phyloP scores from a whole-genome alignment of 495 filamentous ascomycete species.

The Aspergillus haitiensis region DNA sequence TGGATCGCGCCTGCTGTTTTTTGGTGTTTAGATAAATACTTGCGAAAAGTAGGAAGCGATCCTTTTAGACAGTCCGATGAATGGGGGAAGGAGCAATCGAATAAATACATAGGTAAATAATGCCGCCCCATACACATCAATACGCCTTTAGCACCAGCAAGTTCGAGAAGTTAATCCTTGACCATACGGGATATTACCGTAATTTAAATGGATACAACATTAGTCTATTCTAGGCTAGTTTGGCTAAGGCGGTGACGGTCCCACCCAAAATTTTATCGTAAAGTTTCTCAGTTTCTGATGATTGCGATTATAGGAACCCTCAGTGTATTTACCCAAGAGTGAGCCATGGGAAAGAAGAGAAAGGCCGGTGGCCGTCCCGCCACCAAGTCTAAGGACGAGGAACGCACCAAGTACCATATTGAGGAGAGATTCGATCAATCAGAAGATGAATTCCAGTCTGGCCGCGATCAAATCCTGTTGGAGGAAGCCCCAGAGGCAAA shows the following conservation, averaged over 20 bases:
- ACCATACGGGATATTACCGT: neutral
- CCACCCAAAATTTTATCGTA: slow-evolving; percentile 39
- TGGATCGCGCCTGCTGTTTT: neutral
- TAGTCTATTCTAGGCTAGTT: slow-evolving; percentile 22
- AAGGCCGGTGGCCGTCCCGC: slow-evolving; percentile 62
- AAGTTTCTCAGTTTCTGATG: slow-evolving; percentile 18
- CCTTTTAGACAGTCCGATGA: neutral
- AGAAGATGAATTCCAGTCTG: slow-evolving; percentile 85
- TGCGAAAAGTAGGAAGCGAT: neutral
- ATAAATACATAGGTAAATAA: no score
- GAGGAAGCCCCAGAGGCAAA: slow-evolving; percentile 79
- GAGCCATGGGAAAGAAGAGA: slow-evolving; percentile 75
- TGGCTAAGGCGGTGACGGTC: slow-evolving; percentile 33
- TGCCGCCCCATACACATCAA: neutral
- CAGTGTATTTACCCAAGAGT: slow-evolving; percentile 16
- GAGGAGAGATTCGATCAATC: slow-evolving; percentile 87
- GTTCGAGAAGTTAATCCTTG: no score
- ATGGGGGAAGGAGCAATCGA: neutral
- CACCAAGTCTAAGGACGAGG: slow-evolving; percentile 44
- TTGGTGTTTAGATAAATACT: neutral
- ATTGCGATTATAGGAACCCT: neutral
- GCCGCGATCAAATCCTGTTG: slow-evolving; percentile 80
- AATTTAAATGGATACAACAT: slow-evolving; percentile 21
- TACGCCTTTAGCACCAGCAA: neutral
- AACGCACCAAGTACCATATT: slow-evolving; percentile 48